Base-by-base conservation (phyloP, 2,329 filamentous ascomycete species). In the Mycosphaerelloides madeirae region DNA sequence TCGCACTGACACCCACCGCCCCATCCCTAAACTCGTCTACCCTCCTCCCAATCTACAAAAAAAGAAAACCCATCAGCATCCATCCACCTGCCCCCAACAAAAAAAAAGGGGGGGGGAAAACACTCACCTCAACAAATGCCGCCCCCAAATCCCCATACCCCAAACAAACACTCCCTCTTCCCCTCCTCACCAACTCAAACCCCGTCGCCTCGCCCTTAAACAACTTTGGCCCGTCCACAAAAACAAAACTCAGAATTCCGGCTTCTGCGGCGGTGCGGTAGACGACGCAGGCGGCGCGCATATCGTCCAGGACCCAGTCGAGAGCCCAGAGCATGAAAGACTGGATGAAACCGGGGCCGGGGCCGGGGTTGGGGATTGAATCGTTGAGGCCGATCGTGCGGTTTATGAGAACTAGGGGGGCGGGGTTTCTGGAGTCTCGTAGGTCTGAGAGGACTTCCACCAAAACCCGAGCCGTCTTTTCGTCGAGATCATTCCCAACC, bases 101-200 rank as follows among this genome's bases (percentile, higher is more conserved):
- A n/a, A n/a, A n/a, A n/a, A n/a, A n/a, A n/a, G n/a, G n/a, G n/a
- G n/a, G n/a, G n/a, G n/a, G n/a, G n/a, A n/a, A n/a, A n/a, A n/a
- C n/a, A n/a, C n/a, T n/a, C 15, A 52, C 25, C 15, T 52, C 49
- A 9, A 43, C 31, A 15, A 49, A 47, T 9, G 46, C 49, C 20
- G 35, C 49, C 15, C 51, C 51, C 6, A 54, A 35, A 36, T 54
- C 51, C 11, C 49, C 39, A 39, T 52, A 54, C 25, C 41, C 47
- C 14, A 54, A 19, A 14, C 16, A 15, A 19, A 38, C 25, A 9
- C 31, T 32, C 18, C 19, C 33, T 13, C 38, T 38, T 5, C n/a
- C 32, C n/a, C 43, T 6, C 7, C 31, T 32, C 6, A 50, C 16
- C 13, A 54, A 33, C 31, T 45, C 41, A 29, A 54, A 43, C n/a